Evolutionary conservation across 2,329 filamentous ascomycete genomes (phyloP), one percentile per base, ranked within the genome.

Genomic region (Trichoderma polysporum): DNA sequence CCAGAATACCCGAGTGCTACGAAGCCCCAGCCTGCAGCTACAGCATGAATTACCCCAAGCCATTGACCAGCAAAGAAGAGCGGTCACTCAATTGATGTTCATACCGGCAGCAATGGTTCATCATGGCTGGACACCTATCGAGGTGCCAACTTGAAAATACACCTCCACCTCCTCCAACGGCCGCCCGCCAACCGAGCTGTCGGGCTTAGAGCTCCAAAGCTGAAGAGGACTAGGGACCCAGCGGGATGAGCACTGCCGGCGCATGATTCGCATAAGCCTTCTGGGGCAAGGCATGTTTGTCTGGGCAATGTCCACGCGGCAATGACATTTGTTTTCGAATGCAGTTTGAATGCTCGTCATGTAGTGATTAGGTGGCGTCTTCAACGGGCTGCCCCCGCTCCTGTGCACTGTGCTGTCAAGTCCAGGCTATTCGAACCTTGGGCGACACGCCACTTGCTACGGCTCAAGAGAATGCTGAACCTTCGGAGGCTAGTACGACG

Each of bases 351-450:
- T 60, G 45, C 33, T 58, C 63, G 54, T 59, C 63, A 59, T 59
- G 63, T 33, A 31, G 63, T 66, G 63, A 66, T 50, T 59, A 58
- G 63, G 63, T 66, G 63, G 63, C 63, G 63, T 39, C 56, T 47
- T 52, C 33, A 29, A 25, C 45, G 22, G 50, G 41, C 45, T 29
- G 45, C 33, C 63, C 56, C 63, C 53, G 54, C 47, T 31, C 22
- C 15, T 39, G 8, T 66, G 45, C 63, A 66, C 63, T 66, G 63
- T 66, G 63, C 45, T n/a, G 17, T 52, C 63, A 58, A 52, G 63
- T 66, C 63, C 35, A 66, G 56, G 45, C 54, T 53, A 58, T 59
- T 45, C 37, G 45, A 59, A 39, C 58, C 31, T 61, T 37, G 22
- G 27, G 13, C 41, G 41, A 25, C 6, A 35, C 41, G 60, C 33